Evolutionary conservation across 2,329 filamentous ascomycete genomes (phyloP).

Genomic region (Aureobasidium melanogenum): DNA sequence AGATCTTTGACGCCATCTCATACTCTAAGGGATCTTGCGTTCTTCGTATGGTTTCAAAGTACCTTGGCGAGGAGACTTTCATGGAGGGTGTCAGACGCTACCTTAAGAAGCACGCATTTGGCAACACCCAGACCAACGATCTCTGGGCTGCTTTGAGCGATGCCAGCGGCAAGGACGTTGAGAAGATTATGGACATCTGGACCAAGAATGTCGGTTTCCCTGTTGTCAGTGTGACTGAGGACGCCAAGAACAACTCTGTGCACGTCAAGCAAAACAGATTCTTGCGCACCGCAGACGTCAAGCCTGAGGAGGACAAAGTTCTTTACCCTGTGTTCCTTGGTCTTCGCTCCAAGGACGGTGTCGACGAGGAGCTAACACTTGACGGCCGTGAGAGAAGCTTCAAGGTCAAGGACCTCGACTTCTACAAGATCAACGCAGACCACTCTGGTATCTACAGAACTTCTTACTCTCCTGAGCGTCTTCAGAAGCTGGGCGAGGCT

Average conservation of each 20-base stretch:
- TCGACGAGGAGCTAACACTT: slow-evolving; percentile 69
- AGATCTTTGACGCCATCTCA: slow-evolving; percentile 96
- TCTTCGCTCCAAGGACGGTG: slow-evolving; percentile 71
- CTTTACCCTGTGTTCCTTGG: slow-evolving; percentile 86
- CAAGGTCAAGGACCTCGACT: slow-evolving; percentile 69
- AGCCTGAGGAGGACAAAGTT: slow-evolving; percentile 82
- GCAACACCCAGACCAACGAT: slow-evolving; percentile 85
- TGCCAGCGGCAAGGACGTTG: slow-evolving; percentile 84
- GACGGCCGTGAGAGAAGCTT: slow-evolving; percentile 65
- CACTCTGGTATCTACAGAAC: slow-evolving; percentile 90
- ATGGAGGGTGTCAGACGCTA: slow-evolving; percentile 86
- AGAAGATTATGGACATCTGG: slow-evolving; percentile 90
- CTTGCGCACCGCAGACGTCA: slow-evolving; percentile 83
- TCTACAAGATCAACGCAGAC: slow-evolving; percentile 95
- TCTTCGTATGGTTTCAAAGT: slow-evolving; percentile 93
- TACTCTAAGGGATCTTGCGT: slow-evolving; percentile 97
- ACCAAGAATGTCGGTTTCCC: slow-evolving; percentile 94
- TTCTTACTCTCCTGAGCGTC: slow-evolving; percentile 71
- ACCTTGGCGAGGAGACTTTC: slow-evolving; percentile 85
- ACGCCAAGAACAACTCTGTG: slow-evolving; percentile 61
- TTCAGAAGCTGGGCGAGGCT: slow-evolving; percentile 79
- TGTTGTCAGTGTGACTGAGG: slow-evolving; percentile 77
- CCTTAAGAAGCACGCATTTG: slow-evolving; percentile 92
- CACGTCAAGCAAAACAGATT: slow-evolving; percentile 92
- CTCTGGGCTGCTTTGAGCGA: slow-evolving; percentile 82